Conservation (phyloP, 352 stramenopile genomes). For the Plasmopara halstedii region DNA sequence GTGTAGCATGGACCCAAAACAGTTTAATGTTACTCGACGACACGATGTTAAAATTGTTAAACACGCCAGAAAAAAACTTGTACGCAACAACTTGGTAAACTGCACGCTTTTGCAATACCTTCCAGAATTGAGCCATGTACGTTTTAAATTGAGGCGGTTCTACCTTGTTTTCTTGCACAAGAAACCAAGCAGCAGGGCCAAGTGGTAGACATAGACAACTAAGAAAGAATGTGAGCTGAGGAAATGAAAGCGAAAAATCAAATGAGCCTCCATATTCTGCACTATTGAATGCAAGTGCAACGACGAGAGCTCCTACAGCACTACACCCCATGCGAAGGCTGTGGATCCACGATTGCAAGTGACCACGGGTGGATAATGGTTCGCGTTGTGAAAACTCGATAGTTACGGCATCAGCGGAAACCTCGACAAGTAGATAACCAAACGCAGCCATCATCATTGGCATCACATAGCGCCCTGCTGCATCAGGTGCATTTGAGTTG, state of each 20-base stretch:
- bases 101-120: constrained; percentile 44
- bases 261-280: constrained; percentile 49
- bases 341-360: constrained; percentile 53
- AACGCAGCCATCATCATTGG: constrained; percentile 69
- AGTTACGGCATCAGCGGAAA: constrained; percentile 49
- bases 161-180: too few species aligned
- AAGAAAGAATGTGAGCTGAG: constrained; percentile 40
- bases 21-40: constrained; percentile 43
- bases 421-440: constrained; percentile 52
- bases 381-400: constrained; percentile 59
- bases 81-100: constrained; percentile 56
- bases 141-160: constrained; percentile 16
- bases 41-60: constrained; percentile 59
- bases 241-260: constrained; percentile 42
- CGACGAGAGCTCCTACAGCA: constrained; percentile 30
- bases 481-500: constrained; percentile 29
- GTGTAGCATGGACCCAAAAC: constrained; percentile 49
- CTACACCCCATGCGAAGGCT: constrained; percentile 42
- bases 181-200: too few species aligned
- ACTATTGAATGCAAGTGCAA: constrained; percentile 45
- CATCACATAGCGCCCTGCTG: constrained; percentile 44
- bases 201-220: constrained; percentile 28
- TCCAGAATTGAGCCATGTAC: constrained; percentile 45
- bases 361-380: constrained; percentile 32
- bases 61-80: constrained; percentile 56